Conservation (phyloP, 106 monocot genomes). For the Dioscorea zingiberensis region DNA sequence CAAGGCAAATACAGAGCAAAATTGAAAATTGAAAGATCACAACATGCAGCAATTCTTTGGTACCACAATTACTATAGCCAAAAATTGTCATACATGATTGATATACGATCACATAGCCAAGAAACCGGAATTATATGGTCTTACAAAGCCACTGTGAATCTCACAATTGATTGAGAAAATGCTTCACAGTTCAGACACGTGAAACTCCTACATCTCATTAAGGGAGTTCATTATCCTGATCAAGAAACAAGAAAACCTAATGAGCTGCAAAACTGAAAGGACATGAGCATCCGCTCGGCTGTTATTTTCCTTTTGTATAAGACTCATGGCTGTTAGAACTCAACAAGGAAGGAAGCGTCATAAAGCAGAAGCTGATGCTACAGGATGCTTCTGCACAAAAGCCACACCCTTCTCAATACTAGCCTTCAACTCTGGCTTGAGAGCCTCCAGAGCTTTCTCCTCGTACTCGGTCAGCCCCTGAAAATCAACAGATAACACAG, state of each 20-base stretch:
- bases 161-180: no score
- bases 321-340: neutral
- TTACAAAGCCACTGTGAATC: neutral
- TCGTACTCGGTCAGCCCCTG: conserved; percentile 48
- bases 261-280: conserved; percentile 16
- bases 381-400: conserved; percentile 38
- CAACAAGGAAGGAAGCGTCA: neutral
- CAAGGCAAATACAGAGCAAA: no score
- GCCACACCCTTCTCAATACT: conserved; percentile 61
- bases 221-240: neutral
- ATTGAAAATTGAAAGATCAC: no score
- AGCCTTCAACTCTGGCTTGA: conserved; percentile 49
- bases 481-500: conserved; percentile 38
- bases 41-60: no score
- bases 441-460: conserved; percentile 36
- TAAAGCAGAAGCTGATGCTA: conserved; percentile 29
- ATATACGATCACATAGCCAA: neutral
- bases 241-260: neutral
- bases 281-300: neutral
- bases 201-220: no score
- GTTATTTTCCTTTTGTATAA: conserved; percentile 2
- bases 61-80: no score
- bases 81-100: neutral
- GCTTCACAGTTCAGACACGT: no score
- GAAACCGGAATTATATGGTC: neutral